Base-by-base conservation (phyloP, 2,329 filamentous ascomycete genomes). In the Helminthosporium solani region DNA sequence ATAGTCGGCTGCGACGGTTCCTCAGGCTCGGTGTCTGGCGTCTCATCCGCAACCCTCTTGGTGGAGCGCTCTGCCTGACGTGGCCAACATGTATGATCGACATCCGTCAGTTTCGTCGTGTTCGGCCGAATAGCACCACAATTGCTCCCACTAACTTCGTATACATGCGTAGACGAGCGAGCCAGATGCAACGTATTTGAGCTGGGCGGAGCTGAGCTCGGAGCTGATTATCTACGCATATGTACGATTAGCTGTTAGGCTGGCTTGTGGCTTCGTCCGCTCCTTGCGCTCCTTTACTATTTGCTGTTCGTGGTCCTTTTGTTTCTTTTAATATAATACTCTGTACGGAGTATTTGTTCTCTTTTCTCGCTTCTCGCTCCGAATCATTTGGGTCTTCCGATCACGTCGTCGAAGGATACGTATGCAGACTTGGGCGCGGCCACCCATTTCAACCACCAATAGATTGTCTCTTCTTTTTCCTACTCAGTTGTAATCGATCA, bases 11-110 rank as follows among this genome's bases (percentile, higher is more conserved):
- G 12, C 14, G 28, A 31, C 28, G 7, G 15, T 18, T 31, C 46
- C 37, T 49, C 33, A 49, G 46, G 37, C 19, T 16, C 9, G 12
- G n/a, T 28, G 23, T 21, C 23, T 33, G 8, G 23, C 33, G 46
- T 49, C 37, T 49, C 46, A 41, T 7, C 8, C n/a, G 15, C 15
- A 3, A 9, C 23, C 33, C 18, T 18, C 9, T 19, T 14, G 25
- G 35, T 25, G 12, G 15, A 27, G 36, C 42, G 36, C 42, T 35
- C 33, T 30, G 23, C 42, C 21, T 25, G 12, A 40, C 21, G 33
- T 33, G 23, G 25, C 23, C 18, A 18, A 9, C 7, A 15, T 38
- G 15, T 15, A 23, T 15, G 28, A 31, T 31, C 28, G 28, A 14
- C 28, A 12, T n/a, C 3, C 28, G 12, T 31, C 14, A 6, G 28